phyloP scores from a whole-genome alignment of 106 monocot species.

The Agapanthus africanus region DNA sequence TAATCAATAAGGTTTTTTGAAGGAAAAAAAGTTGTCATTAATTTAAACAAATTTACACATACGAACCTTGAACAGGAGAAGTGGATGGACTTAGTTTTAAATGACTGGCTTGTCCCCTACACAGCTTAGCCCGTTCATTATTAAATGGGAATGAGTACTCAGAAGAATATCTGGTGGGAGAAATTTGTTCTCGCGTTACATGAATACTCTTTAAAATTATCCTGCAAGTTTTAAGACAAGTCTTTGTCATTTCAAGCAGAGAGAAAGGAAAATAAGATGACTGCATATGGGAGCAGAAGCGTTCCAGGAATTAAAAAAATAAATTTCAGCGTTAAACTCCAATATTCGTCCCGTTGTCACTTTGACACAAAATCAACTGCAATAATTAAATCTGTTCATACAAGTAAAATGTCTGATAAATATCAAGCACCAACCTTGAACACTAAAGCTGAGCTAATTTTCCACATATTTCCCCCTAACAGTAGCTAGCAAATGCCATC shows the following conservation, averaged over 20 bases:
- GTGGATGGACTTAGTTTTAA: conserved; percentile 3
- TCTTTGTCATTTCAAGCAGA: neutral
- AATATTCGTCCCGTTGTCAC: too few relatives aligned
- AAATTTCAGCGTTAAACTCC: too few relatives aligned
- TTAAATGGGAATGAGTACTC: conserved; percentile 9
- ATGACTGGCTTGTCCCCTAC: conserved; percentile 10
- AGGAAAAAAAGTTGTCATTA: neutral
- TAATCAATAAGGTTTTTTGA: neutral
- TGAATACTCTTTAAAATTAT: neutral
- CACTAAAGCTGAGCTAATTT: too few relatives aligned
- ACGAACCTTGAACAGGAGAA: conserved; percentile 38
- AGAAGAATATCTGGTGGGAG: conserved; percentile 2
- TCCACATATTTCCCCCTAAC: too few relatives aligned
- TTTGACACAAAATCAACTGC: too few relatives aligned
- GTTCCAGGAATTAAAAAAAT: too few relatives aligned
- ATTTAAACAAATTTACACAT: neutral
- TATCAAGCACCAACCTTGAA: too few relatives aligned
- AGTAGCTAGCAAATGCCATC: too few relatives aligned
- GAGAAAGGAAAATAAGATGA: conserved; percentile 30
- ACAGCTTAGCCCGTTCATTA: conserved; percentile 7
- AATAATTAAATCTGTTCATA: too few relatives aligned
- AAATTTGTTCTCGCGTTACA: neutral
- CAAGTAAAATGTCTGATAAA: too few relatives aligned
- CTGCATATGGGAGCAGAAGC: too few relatives aligned
- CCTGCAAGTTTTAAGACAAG: conserved; percentile 2